phyloP scores from a whole-genome alignment of 768 basidiomycete genomes.

The Psilocybe cyanescens region DNA sequence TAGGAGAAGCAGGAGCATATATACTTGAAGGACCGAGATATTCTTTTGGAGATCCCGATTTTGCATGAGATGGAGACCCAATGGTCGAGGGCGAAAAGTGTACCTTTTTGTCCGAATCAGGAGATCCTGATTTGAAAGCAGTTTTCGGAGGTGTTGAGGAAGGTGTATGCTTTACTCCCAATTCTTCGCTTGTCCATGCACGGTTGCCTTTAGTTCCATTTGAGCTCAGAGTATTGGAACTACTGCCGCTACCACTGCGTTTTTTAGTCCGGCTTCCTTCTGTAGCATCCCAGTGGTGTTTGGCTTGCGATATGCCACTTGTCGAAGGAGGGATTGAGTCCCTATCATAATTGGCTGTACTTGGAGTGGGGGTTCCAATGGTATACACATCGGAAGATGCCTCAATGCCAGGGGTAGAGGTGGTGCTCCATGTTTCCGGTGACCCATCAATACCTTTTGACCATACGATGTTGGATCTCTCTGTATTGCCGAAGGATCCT shows the following conservation, averaged over 20 bases:
- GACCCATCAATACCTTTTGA: conserved; percentile 33
- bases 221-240: conserved; percentile 21
- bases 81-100: conserved; percentile 53
- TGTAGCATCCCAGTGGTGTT: conserved; percentile 16
- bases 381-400: conserved; percentile 33
- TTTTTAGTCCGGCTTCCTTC: conserved; percentile 31
- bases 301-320: conserved; percentile 7
- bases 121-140: conserved; percentile 32
- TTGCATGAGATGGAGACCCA: conserved; percentile 25
- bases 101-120: conserved; percentile 45
- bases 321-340: conserved; percentile 19
- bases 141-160: conserved; percentile 23
- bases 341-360: conserved; percentile 15
- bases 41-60: conserved; percentile 21
- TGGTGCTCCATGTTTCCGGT: conserved; percentile 74
- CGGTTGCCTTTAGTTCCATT: conserved; percentile 13
- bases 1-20: conserved; percentile 23
- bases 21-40: conserved; percentile 26
- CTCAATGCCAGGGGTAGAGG: conserved; percentile 69
- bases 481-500: conserved; percentile 1
- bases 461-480: conserved; percentile 7
- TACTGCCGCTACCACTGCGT: conserved; percentile 24
- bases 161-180: conserved; percentile 13
- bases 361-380: conserved; percentile 65
- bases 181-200: conserved; percentile 18